Percentiles rank a stretch among this genome's conserved stretches.
Conservation (phyloP, 345 rosid genomes). For the Citrus maxima region DNA sequence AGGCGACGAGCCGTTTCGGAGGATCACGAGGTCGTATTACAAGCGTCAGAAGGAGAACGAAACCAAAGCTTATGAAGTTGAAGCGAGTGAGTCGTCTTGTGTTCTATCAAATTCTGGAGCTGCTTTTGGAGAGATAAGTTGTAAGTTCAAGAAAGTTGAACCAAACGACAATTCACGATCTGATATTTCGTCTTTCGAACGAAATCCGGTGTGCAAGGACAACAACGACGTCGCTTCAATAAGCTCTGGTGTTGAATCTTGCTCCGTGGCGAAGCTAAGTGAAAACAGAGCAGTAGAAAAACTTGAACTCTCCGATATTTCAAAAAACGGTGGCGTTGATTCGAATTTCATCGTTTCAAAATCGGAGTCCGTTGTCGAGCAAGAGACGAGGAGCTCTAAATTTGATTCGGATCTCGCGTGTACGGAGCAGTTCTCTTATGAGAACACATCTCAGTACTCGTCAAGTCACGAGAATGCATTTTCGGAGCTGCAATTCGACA, state of each 20-base stretch:
- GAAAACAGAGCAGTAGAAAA: constrained; percentile 23
- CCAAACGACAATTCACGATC: constrained; percentile 28
- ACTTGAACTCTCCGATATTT: constrained; percentile 29
- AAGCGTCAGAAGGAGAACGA: constrained; percentile 30
- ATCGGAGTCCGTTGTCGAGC: constrained; percentile 35
- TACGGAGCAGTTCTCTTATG: constrained; percentile 52
- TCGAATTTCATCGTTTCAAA: constrained; percentile 27
- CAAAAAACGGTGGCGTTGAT: constrained; percentile 33
- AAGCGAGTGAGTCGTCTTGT: constrained; percentile 59
- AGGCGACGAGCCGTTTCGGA: constrained; percentile 33
- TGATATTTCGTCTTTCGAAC: constrained; percentile 39
- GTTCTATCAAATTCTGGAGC: constrained; percentile 39
- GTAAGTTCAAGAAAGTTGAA: constrained; percentile 17
- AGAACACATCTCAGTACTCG: constrained; percentile 49
- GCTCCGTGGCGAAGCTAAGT: constrained; percentile 22
- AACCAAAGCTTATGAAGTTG: constrained; percentile 30
- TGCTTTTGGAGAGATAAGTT: constrained; percentile 20
- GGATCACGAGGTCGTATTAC: constrained; percentile 48
- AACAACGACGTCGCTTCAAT: constrained; percentile 47
- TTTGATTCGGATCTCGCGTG: constrained; percentile 63
- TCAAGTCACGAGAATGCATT: constrained; percentile 38
- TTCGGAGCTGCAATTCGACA: constrained; percentile 54
- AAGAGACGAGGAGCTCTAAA: constrained; percentile 33
- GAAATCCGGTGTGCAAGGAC: constrained; percentile 25
- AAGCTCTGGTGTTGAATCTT: constrained; percentile 43